Percentiles rank a stretch among this genome's conserved stretches.
Evolutionary conservation across 2,329 filamentous ascomycete species (phyloP).

Genomic region (Exophiala sideris): DNA sequence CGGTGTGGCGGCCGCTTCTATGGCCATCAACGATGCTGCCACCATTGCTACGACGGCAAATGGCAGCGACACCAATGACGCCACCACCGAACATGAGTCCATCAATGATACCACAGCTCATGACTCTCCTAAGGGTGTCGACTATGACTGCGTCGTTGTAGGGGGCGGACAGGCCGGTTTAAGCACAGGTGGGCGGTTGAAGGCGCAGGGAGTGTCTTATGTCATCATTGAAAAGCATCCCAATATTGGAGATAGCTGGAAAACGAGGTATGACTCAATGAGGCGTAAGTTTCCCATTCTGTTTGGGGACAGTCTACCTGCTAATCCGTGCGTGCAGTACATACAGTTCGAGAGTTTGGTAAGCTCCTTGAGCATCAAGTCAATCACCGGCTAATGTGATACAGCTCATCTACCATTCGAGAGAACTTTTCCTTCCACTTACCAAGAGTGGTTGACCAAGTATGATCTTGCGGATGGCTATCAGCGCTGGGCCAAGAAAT

Average conservation of each 20-base stretch:
- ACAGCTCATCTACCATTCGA: constrained; percentile 29
- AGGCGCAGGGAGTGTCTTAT: constrained; percentile 38
- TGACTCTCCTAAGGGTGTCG: constrained; percentile 31
- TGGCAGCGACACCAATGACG: neutral
- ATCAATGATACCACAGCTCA: no score
- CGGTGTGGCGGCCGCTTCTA: neutral
- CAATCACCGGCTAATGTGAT: no score
- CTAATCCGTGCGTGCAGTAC: no score
- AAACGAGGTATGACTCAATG: constrained; percentile 45
- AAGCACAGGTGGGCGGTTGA: constrained; percentile 40
- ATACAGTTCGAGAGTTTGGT: no score
- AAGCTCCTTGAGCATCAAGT: no score
- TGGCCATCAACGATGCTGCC: neutral
- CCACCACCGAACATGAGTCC: neutral
- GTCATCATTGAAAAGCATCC: constrained; percentile 36
- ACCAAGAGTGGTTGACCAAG: constrained; percentile 27
- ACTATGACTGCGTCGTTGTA: constrained; percentile 33
- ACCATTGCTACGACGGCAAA: neutral
- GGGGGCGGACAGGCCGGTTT: constrained; percentile 46
- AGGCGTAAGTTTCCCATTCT: constrained; percentile 26
- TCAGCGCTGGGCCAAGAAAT: neutral
- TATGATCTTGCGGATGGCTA: constrained; percentile 22
- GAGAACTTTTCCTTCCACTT: constrained; percentile 25
- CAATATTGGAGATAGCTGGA: constrained; percentile 47
- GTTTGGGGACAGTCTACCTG: neutral